A percentile compares a stretch with the other conserved stretches of the same genome.
phyloP scores from a whole-genome alignment of 2,329 filamentous ascomycete species.

The Emericellopsis cladophorae region DNA sequence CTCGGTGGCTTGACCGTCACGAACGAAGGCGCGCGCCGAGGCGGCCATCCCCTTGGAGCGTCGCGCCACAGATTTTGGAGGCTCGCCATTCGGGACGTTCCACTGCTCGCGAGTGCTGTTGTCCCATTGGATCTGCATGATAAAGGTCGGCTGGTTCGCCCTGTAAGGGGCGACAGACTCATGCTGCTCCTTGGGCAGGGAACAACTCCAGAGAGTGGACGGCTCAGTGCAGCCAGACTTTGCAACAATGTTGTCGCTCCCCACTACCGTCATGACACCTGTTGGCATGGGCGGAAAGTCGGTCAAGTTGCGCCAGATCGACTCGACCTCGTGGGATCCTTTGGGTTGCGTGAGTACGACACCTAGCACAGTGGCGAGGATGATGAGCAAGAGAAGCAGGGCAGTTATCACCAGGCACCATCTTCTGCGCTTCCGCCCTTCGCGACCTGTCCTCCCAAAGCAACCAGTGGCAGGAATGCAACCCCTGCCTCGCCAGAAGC shows the following conservation, averaged over 20 bases:
- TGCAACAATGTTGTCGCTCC: conserved; percentile 52
- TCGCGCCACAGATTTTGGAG: conserved; percentile 13
- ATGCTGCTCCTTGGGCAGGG: conserved; percentile 68
- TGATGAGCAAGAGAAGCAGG: conserved; percentile 38
- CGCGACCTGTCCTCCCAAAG: conserved; percentile 49
- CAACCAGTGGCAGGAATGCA: conserved; percentile 52
- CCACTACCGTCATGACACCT: conserved; percentile 66
- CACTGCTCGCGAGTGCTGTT: conserved; percentile 39
- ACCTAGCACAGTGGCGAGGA: conserved; percentile 44
- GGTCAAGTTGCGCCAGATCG: conserved; percentile 71
- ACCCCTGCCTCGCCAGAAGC: conserved; percentile 52
- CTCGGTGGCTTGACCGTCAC: conserved; percentile 6
- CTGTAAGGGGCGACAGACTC: conserved; percentile 47
- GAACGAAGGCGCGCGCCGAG: conserved; percentile 11
- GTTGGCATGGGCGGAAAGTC: conserved; percentile 79
- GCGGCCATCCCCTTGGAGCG: conserved; percentile 11
- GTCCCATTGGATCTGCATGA: conserved; percentile 67
- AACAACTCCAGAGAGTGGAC: conserved; percentile 74
- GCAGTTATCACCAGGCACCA: conserved; percentile 41
- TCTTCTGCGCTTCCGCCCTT: conserved; percentile 50
- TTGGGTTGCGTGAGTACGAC: conserved; percentile 32
- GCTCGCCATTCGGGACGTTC: conserved; percentile 29
- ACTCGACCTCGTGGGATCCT: conserved; percentile 12
- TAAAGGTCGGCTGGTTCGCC: conserved; percentile 62
- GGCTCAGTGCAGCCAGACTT: conserved; percentile 59